Conservation (phyloP, 2,329 filamentous ascomycete genomes). For the Colletotrichum sublineola region DNA sequence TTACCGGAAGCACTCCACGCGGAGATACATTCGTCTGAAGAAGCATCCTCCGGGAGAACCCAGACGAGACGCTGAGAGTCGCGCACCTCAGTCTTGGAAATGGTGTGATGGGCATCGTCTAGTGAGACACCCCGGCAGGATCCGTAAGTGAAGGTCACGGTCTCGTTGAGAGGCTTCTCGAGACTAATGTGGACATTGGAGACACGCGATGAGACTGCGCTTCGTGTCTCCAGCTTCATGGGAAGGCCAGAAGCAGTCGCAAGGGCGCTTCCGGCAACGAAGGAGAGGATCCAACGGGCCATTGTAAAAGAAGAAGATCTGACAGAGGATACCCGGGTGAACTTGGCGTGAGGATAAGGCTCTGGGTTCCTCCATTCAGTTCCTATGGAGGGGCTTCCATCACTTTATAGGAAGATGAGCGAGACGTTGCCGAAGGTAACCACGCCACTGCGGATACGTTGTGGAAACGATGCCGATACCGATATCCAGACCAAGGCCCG, state of each 20-base stretch:
- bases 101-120: constrained; percentile 43
- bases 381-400: not conserved
- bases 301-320: constrained; percentile 22
- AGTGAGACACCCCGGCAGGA: constrained; percentile 41
- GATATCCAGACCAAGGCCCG: constrained; percentile 5
- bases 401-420: constrained; percentile 23
- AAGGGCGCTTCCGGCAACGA: constrained; percentile 37
- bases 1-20: constrained; percentile 52
- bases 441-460: constrained; percentile 7
- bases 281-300: constrained; percentile 40
- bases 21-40: constrained; percentile 54
- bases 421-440: constrained; percentile 1
- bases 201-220: constrained; percentile 51
- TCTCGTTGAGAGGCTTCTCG: constrained; percentile 41
- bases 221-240: constrained; percentile 53
- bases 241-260: constrained; percentile 45
- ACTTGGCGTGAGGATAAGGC: constrained; percentile 23
- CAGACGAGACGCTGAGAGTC: constrained; percentile 46
- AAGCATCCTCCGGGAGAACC: constrained; percentile 45
- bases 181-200: constrained; percentile 49
- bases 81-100: constrained; percentile 41
- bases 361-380: constrained; percentile 1
- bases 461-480: not conserved
- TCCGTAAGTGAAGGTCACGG: constrained; percentile 46
- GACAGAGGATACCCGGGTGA: constrained; percentile 20